Base-by-base conservation (phyloP, 2,329 filamentous ascomycete species). In the Alternaria ethzedia region DNA sequence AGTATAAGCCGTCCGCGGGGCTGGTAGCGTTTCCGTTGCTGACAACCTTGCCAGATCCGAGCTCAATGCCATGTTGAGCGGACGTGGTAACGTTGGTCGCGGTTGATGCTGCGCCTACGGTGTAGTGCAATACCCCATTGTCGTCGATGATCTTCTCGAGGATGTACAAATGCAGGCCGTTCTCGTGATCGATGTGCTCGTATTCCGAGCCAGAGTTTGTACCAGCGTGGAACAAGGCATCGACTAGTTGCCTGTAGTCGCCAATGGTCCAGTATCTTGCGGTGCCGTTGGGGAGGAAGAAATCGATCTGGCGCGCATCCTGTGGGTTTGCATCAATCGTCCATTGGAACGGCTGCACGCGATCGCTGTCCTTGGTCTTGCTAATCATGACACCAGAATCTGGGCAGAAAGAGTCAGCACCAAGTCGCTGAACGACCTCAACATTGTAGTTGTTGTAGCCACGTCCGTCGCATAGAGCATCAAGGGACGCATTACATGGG, bases 221-320 rank as follows among this genome's bases (percentile, higher is more conserved):
- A 11, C 85, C 85, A 0, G 84, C 84, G 66, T 87, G 85, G 78
- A 87, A 87, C 15, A 87, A 76, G 3, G 85, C 85, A 63, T 87
- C 85, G 2, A 82, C 81, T 0, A 87, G 74, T 66, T 87, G 85
- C 6, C 85, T 79, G 68, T 86, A 87, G 70, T 87, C 85, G 17
- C 85, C 85, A 30, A 86, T 74, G 4, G 83, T 85, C 66, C 85
- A 79, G 76, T 82, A 84, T 10, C 80, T 72, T 2, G 80, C 75
- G 0, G 82, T 83, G 23, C 85, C 85, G 55, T 86, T 82, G 2
- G 85, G 85, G 0, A 81, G 78, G 68, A 81, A 76, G 65, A 86
- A 87, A 68, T 87, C 85, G 6, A 86, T 74, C 1, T 86, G 79
- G 10, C 78, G 71, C 51, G 86, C 84, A 59, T 87, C 85, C 63